phyloP scores from a whole-genome alignment of 2,329 filamentous ascomycete species.

The Hypoxylon sp. region DNA sequence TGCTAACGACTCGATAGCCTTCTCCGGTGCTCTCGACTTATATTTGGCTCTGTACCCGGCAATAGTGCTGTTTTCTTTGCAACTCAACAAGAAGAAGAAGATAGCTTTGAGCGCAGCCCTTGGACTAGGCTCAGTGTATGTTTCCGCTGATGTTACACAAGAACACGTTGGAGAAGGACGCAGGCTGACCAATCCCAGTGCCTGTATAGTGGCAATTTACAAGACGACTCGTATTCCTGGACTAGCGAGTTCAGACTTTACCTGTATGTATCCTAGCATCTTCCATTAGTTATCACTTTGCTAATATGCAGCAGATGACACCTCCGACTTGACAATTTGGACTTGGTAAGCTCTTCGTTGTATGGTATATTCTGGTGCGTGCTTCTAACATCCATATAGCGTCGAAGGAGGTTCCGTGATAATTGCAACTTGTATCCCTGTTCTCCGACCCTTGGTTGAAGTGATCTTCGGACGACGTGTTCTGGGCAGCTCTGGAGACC shows the following conservation, averaged over 20 bases:
- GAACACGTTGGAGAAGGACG: neutral
- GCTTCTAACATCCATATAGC: conserved; percentile 21
- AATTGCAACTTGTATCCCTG: conserved; percentile 50
- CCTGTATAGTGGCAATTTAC: conserved; percentile 39
- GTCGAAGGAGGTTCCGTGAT: conserved; percentile 51
- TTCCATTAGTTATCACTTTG: neutral
- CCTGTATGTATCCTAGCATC: conserved; percentile 21
- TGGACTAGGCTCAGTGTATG: conserved; percentile 49
- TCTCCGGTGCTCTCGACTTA: conserved; percentile 47
- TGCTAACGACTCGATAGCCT: conserved; percentile 27
- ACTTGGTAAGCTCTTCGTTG: conserved; percentile 36
- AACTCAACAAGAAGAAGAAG: conserved; percentile 47
- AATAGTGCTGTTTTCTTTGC: conserved; percentile 41
- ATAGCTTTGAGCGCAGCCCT: conserved; percentile 45
- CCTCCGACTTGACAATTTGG: conserved; percentile 40
- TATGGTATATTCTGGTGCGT: neutral
- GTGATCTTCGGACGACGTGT: conserved; percentile 25
- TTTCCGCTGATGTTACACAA: neutral
- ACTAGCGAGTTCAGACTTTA: conserved; percentile 33
- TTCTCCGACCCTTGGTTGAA: conserved; percentile 50
- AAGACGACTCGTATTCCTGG: conserved; percentile 35
- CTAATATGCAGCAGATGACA: conserved; percentile 32
- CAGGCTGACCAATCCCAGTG: conserved; percentile 9
- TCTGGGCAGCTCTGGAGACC: conserved; percentile 7
- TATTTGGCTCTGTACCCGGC: conserved; percentile 49